Conservation (phyloP, 1,139 yeast genomes). For the Candida sp. region DNA sequence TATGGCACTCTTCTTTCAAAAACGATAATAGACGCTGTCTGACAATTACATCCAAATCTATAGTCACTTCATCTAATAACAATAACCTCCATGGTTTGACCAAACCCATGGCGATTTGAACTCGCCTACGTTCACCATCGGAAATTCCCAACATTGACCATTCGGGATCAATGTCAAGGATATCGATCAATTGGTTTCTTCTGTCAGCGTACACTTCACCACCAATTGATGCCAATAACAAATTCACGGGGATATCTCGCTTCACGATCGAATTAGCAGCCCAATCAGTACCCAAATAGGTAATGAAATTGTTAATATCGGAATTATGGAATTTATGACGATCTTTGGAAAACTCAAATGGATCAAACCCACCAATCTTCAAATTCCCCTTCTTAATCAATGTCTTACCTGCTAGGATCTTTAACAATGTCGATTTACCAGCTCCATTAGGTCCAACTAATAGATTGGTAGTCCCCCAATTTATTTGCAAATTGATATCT, state of each 20-base stretch:
- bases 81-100: constrained; percentile 86
- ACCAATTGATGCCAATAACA: constrained; percentile 78
- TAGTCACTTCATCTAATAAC: constrained; percentile 91
- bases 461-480: constrained; percentile 72
- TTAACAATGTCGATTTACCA: constrained; percentile 86
- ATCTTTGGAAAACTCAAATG: constrained; percentile 65
- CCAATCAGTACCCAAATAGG: constrained; percentile 98
- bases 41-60: constrained; percentile 91
- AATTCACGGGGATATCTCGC: constrained; percentile 83
- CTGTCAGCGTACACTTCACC: constrained; percentile 72
- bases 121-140: constrained; percentile 94
- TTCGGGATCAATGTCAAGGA: constrained; percentile 77
- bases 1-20: constrained; percentile 64
- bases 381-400: constrained; percentile 70
- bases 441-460: constrained; percentile 96
- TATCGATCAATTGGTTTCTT: constrained; percentile 67
- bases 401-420: constrained; percentile 87
- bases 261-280: constrained; percentile 88
- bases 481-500: constrained; percentile 56
- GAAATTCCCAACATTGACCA: constrained; percentile 95
- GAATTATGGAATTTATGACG: constrained; percentile 37
- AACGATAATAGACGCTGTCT: constrained; percentile 71
- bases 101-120: constrained; percentile 91
- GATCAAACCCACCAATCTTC: constrained; percentile 78
- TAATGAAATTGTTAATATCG: constrained; percentile 45